A percentile compares a stretch with the other conserved stretches of the same genome.
Conservation (phyloP, 768 basidiomycete species). For the Calocera viscosa region DNA sequence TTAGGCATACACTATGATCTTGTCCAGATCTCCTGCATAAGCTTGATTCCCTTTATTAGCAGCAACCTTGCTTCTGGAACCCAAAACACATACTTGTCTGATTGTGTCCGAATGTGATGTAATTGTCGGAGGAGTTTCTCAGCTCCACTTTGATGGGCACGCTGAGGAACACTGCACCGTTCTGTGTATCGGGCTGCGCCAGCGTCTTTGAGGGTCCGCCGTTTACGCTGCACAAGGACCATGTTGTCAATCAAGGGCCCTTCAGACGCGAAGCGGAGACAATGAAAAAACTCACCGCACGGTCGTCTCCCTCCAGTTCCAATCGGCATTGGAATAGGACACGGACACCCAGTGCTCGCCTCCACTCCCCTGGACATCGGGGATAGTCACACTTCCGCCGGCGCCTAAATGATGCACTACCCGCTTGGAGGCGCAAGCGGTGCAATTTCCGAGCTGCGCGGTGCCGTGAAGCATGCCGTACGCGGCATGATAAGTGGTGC, state of each 20-base stretch:
- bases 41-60: conserved; percentile 24
- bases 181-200: conserved; percentile 47
- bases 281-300: conserved; percentile 44
- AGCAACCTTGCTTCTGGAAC: neutral
- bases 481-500: conserved; percentile 47
- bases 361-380: conserved; percentile 44
- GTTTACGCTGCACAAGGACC: conserved; percentile 36
- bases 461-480: conserved; percentile 38
- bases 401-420: conserved; percentile 44
- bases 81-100: conserved; percentile 36
- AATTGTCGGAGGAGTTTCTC: conserved; percentile 38
- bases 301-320: conserved; percentile 46
- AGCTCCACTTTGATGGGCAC: conserved; percentile 44
- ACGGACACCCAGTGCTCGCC: conserved; percentile 46
- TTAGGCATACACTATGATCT: conserved; percentile 40
- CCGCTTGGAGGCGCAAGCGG: conserved; percentile 42
- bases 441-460: conserved; percentile 32
- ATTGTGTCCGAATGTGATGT: conserved; percentile 36
- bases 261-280: too few relatives aligned
- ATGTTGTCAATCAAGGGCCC: neutral
- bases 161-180: conserved; percentile 41
- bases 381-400: conserved; percentile 46
- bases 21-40: conserved; percentile 49
- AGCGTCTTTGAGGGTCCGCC: conserved; percentile 42
- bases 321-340: conserved; percentile 51